Evolutionary conservation across 2,329 filamentous ascomycete species (phyloP).

Genomic region (Fusarium veterinarium): DNA sequence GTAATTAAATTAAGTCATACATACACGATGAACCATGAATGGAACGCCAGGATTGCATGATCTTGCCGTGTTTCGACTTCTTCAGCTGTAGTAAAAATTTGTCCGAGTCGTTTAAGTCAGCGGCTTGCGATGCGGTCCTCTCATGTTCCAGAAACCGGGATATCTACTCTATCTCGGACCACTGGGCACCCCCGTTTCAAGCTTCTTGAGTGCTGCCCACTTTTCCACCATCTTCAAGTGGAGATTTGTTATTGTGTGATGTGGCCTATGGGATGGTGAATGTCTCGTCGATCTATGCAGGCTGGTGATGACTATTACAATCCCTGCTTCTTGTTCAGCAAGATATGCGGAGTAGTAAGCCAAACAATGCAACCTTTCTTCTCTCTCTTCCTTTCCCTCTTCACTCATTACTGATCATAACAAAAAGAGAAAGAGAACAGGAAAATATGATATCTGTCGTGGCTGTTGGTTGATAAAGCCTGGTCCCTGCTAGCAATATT

Average conservation of each 20-base stretch:
- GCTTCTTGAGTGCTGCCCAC: not conserved
- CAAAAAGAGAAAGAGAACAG: not conserved
- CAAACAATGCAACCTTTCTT: not conserved
- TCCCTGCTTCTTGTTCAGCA: not conserved
- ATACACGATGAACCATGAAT: not conserved
- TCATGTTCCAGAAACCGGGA: not conserved
- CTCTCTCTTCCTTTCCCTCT: not conserved
- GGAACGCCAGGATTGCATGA: not conserved
- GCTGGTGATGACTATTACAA: constrained; percentile 6
- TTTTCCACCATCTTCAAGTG: not conserved
- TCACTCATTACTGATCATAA: not conserved
- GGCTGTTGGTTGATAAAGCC: not conserved
- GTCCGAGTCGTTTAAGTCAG: not conserved
- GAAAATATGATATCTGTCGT: not conserved
- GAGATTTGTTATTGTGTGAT: not conserved
- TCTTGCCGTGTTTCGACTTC: not conserved
- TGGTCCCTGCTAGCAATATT: constrained; percentile 8
- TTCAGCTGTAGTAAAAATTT: not conserved
- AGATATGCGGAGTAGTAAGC: not conserved
- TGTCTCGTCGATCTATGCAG: not conserved
- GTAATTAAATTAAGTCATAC: not conserved
- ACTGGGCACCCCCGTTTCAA: not conserved
- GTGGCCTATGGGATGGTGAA: not conserved
- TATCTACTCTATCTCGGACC: not conserved
- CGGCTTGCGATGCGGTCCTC: not conserved